Evolutionary conservation across 1,284 basidiomycete genomes (phyloP).

Genomic region (Cryptococcus neoformans): DNA sequence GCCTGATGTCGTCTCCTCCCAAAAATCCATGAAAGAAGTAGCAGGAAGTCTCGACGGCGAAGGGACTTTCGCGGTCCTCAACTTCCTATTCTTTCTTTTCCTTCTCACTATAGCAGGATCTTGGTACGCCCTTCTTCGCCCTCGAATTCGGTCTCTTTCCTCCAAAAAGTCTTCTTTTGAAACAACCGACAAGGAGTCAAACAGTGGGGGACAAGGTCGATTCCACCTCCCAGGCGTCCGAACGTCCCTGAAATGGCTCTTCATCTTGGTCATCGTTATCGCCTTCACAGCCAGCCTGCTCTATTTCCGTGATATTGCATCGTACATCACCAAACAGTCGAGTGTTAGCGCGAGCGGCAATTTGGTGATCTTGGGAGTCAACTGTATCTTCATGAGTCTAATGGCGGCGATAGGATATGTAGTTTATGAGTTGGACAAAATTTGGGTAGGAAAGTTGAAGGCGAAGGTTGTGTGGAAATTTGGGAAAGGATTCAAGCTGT

Average conservation of each 20-base stretch:
- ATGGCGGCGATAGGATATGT: slow-evolving; percentile 13
- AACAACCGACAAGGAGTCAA: not conserved
- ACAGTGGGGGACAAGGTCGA: not conserved
- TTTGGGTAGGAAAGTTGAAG: not conserved
- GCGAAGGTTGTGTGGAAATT: too few species aligned
- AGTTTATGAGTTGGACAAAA: slow-evolving; percentile 6
- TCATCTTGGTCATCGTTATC: slow-evolving; percentile 4
- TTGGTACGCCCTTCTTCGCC: slow-evolving; percentile 11
- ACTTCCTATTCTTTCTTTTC: slow-evolving; percentile 10
- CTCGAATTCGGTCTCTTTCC: not conserved
- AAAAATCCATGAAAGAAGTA: slow-evolving; percentile 2
- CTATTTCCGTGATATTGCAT: slow-evolving; percentile 13
- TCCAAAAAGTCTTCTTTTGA: too few species aligned
- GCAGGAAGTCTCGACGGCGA: not conserved
- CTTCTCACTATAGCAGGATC: slow-evolving; percentile 6
- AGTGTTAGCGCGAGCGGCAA: not conserved
- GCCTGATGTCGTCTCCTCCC: slow-evolving; percentile 5
- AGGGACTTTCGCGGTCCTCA: slow-evolving; percentile 7
- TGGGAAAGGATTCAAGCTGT: too few species aligned
- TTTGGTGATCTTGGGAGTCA: slow-evolving; percentile 6
- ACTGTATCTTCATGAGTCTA: slow-evolving; percentile 9
- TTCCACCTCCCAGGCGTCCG: not conserved
- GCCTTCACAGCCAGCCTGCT: slow-evolving; percentile 7
- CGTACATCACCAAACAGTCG: not conserved
- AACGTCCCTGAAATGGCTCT: slow-evolving; percentile 9